phyloP scores from a whole-genome alignment of 495 filamentous ascomycete genomes.

The Xylaria bambusicola region DNA sequence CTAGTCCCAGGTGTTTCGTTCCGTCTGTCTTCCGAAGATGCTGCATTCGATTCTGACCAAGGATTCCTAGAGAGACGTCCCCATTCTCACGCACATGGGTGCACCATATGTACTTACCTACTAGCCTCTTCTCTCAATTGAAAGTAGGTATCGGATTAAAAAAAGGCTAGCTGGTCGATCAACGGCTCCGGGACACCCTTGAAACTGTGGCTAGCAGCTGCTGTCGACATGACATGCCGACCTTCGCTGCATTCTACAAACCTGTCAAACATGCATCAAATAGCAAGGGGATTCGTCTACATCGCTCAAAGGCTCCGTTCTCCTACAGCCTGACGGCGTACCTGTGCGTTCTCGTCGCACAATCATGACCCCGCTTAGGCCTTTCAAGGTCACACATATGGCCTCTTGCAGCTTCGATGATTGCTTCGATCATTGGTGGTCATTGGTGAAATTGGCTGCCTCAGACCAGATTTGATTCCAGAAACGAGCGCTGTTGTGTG shows the following conservation, averaged over 20 bases:
- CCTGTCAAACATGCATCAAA: constrained; percentile 16
- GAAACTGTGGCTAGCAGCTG: background rate
- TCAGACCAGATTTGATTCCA: background rate
- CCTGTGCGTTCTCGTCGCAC: constrained; percentile 10
- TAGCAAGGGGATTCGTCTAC: background rate
- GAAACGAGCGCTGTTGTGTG: background rate
- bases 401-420: constrained; percentile 4
- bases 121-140: background rate
- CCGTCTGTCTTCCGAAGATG: background rate
- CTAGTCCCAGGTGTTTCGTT: background rate
- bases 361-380: constrained; percentile 9
- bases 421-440: background rate
- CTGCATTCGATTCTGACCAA: background rate
- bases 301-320: background rate
- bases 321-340: background rate
- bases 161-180: background rate
- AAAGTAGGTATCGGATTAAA: background rate
- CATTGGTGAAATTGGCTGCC: background rate
- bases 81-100: constrained; percentile 8
- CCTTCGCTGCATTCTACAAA: constrained; percentile 15
- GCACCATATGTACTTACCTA: no score
- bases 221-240: background rate
- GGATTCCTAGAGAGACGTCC: background rate
- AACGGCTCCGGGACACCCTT: background rate
- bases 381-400: constrained; percentile 1